Evolutionary conservation across 331 rosid genomes (phyloP), one percentile per base, ranked within the genome.

Genomic region (Malus hybrid): DNA sequence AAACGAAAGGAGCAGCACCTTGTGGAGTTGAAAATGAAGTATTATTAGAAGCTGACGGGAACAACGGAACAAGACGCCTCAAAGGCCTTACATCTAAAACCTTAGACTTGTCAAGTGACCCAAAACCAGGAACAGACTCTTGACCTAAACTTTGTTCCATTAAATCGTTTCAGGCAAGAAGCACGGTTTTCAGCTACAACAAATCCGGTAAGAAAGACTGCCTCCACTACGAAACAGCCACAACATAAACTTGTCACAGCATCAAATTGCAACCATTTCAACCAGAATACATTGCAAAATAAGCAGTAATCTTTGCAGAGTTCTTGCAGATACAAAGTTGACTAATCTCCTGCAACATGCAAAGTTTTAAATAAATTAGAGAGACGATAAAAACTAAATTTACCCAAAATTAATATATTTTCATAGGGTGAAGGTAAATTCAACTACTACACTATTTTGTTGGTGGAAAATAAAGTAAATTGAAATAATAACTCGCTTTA

Each of bases 1-100:
- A 89, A 32, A 91, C 88, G 82, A 93, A 91, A 27, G 98, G 97
- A 18, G 98, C 95, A 69, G 87, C 89, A 52, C 90, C 97, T 83
- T 90, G 91, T 12, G 96, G 83, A 69, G 76, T 77, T 14, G 91
- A 76, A 74, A 84, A 87, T 0, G 96, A 78, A 28, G 96, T 76
- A 24, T 78, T 82, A 34, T 83, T 89, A 3, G 91, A 81, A 29
- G 96, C 85, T 34, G 91, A 86, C 55, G 97, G 90, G 65, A 93
- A 93, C 42, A 89, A 85, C 5, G 98, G 98, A 34, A 85, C 87
- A 76, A 93, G 96, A 24, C 85, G 86, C 60, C 97, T 87, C 77
- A 91, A 76, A 1, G 98, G 98, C 83, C 75, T 91, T 20, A 93
- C 90, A 84, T 87, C 86, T 74, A 93, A 84, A 77, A 93, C 92